Percentiles rank a stretch among this genome's conserved stretches.
Conservation (phyloP, 2,329 filamentous ascomycete species). For the Hypoxylon sp. region DNA sequence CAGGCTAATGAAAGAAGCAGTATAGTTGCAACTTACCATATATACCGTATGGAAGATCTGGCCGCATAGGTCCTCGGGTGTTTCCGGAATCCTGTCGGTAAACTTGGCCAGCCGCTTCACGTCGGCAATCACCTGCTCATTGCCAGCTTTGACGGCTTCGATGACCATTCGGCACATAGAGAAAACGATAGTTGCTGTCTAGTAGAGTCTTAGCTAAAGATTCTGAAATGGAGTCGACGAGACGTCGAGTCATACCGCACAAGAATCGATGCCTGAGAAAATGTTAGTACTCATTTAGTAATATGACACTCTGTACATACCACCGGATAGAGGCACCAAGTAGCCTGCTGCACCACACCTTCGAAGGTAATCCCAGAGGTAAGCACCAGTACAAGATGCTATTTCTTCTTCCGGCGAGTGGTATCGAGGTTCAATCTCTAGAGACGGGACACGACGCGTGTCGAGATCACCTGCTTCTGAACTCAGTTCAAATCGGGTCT, state of each 20-base stretch:
- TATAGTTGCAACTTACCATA: slow-evolving; percentile 59
- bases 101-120: slow-evolving; percentile 55
- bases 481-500: slow-evolving; percentile 52
- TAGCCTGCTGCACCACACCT: slow-evolving; percentile 61
- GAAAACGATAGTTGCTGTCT: slow-evolving; percentile 15
- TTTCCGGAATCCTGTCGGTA: slow-evolving; percentile 59
- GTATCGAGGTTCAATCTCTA: slow-evolving; percentile 62
- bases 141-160: slow-evolving; percentile 61
- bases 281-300: neutral
- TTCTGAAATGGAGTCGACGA: neutral
- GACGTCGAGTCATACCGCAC: slow-evolving; percentile 57
- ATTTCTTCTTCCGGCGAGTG: slow-evolving; percentile 77
- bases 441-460: slow-evolving; percentile 57
- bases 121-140: slow-evolving; percentile 56
- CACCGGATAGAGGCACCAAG: slow-evolving; percentile 52
- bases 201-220: neutral
- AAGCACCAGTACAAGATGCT: slow-evolving; percentile 73
- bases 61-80: slow-evolving; percentile 70
- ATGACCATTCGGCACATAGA: slow-evolving; percentile 69
- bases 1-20: neutral
- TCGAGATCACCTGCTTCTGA: slow-evolving; percentile 58
- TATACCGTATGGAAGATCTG: slow-evolving; percentile 67
- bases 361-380: slow-evolving; percentile 71
- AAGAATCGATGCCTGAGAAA: slow-evolving; percentile 69
- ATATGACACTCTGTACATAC: neutral